Base-by-base conservation (phyloP, 2,329 filamentous ascomycete species). In the Aaosphaeria arxii region DNA sequence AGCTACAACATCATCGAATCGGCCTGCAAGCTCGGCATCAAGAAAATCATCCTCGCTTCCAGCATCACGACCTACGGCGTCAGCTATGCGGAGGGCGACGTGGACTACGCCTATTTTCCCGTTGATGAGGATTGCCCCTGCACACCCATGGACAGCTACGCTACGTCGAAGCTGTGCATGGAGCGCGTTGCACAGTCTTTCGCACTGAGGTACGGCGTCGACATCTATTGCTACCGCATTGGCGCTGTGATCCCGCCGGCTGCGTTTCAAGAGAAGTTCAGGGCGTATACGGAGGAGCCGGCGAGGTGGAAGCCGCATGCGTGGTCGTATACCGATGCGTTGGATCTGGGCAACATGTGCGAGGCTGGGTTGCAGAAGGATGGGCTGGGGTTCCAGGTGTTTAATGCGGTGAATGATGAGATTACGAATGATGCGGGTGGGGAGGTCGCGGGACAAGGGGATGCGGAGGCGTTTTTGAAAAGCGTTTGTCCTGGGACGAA, bases 361-460 rank as follows among this genome's bases (percentile, higher is more conserved):
- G 68, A 83, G 48, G 57, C 77, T 17, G 74, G 72, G 11, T 70
- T 84, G n/a, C n/a, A 73, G 52, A 78, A 75, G 50, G 71, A 73
- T 58, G 80, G 79, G 0, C 54, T 85, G 28, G 82, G 82, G 0
- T 85, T 80, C 52, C 79, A 85, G 58, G 69, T 84, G 0, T 85
- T 85, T 62, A 85, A 85, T 60, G 82, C 80, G 3, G 81, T 80
- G 0, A 85, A 85, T 58, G 76, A 82, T 59, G 78, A 75, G 11
- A 83, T 82, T 50, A 84, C 81, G 3, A 77, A 43, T 75, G 42
- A 64, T 65, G 35, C 73, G 3, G n/a, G n/a, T 36, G 33, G 33
- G 7, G 33, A 36, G 7, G 33, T 36, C 7, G 33, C 33, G n/a
- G n/a, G 33, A 24, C 17, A 24, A 24, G 17, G 17, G 17, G 17